A percentile compares a stretch with the other conserved stretches of the same genome.
Conservation (phyloP, 257 asterid genomes). For the Nicotiana paniculata region DNA sequence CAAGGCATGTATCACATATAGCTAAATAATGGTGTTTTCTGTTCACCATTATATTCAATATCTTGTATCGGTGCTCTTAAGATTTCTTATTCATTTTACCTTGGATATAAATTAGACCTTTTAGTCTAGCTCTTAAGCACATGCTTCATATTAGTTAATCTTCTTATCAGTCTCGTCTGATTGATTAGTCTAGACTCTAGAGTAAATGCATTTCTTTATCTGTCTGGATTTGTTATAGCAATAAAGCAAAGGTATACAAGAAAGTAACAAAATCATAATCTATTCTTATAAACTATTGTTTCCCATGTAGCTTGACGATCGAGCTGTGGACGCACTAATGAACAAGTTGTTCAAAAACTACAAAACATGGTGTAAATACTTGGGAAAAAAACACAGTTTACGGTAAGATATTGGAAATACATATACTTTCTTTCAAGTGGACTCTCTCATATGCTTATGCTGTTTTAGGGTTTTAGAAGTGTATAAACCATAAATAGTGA, state of each 20-base stretch:
- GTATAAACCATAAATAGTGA: background rate
- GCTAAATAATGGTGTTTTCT: slow-evolving; percentile 8
- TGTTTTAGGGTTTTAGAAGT: background rate
- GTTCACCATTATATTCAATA: background rate
- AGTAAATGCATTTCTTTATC: slow-evolving; percentile 2
- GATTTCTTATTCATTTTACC: background rate
- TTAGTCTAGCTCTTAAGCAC: background rate
- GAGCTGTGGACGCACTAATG: slow-evolving; percentile 92
- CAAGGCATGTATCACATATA: slow-evolving; percentile 41
- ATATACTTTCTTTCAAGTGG: slow-evolving; percentile 1
- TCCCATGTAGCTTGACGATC: slow-evolving; percentile 73
- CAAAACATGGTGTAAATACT: slow-evolving; percentile 94
- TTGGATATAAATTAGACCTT: background rate
- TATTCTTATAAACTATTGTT: background rate
- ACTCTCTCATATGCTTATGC: background rate
- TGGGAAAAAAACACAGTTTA: slow-evolving; percentile 92
- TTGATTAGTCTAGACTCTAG: background rate
- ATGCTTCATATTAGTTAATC: background rate
- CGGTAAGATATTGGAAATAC: slow-evolving; percentile 42
- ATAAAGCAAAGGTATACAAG: slow-evolving; percentile 9
- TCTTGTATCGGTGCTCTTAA: slow-evolving; percentile 8
- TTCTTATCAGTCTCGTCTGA: slow-evolving; percentile 6
- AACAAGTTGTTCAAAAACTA: slow-evolving; percentile 92
- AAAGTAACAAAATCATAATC: background rate
- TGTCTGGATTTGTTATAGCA: slow-evolving; percentile 12